phyloP scores from a whole-genome alignment of 805 yeast genomes.

The Candida pseudoglaebosa region DNA sequence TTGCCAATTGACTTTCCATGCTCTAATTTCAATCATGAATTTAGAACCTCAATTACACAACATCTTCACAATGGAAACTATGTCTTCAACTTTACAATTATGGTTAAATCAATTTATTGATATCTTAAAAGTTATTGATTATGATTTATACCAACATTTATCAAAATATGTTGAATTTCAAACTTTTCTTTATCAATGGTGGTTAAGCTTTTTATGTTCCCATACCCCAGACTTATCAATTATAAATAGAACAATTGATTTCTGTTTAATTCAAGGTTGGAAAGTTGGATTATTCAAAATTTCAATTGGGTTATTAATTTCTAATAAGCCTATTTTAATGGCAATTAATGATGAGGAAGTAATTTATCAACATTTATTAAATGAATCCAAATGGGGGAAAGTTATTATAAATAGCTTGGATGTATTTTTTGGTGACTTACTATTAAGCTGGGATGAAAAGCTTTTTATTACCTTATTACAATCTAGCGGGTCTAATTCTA shows the following conservation, averaged over 20 bases:
- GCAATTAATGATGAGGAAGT: conserved; percentile 40
- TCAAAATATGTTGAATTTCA: conserved; percentile 37
- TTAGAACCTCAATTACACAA: conserved; percentile 47
- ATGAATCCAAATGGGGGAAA: conserved; percentile 43
- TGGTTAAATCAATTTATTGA: conserved; percentile 51
- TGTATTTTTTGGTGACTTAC: conserved; percentile 34
- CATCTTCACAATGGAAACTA: conserved; percentile 46
- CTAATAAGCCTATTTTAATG: conserved; percentile 45
- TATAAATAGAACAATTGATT: conserved; percentile 49
- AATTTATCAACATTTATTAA: conserved; percentile 39
- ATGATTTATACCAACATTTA: conserved; percentile 43
- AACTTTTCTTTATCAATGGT: conserved; percentile 61
- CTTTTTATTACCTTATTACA: conserved; percentile 17
- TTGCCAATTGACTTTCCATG: conserved; percentile 43
- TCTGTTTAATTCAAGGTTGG: conserved; percentile 52
- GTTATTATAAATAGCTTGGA: conserved; percentile 30
- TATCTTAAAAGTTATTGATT: conserved; percentile 38
- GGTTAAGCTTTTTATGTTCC: conserved; percentile 55
- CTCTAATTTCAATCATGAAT: conserved; percentile 56
- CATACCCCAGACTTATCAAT: conserved; percentile 53
- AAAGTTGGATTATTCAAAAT: conserved; percentile 49
- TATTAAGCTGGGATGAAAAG: conserved; percentile 32
- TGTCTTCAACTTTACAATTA: conserved; percentile 50
- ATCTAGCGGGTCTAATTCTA: conserved; percentile 10
- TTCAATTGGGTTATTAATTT: conserved; percentile 48